Base-by-base conservation (phyloP, 1,284 basidiomycete genomes). In the Pseudozyma pruni region DNA sequence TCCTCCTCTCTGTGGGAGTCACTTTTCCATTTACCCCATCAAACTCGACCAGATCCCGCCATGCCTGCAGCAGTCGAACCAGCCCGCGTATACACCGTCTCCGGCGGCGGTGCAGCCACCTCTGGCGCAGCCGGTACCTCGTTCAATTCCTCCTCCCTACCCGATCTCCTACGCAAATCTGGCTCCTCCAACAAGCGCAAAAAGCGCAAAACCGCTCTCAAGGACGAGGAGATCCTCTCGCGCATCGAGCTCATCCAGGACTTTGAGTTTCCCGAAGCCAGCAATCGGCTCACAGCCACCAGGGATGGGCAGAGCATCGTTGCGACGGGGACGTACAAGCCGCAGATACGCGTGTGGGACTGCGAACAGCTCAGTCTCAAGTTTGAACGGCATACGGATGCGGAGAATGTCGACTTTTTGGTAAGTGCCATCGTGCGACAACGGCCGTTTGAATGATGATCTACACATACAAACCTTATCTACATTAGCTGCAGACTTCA, bases 241-340 rank as follows among this genome's bases (percentile, higher is more conserved):
- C 74, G 74, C 37, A 80, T 80, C 64, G 73, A 79, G 55, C 66
- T 81, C 49, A 76, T 83, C 41, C 78, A 93, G 96, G 91, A 95
- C 70, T 96, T 98, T 82, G 92, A 94, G 77, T 98, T 99, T 72
- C 94, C 96, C 9, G 93, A 97, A 81, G 94, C 94, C 11, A 93
- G 92, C 80, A 95, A 93, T 83, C 89, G 89, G 78, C 87, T 99
- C 77, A 92, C 89, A 83, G 91, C 91, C 7, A 98, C 94, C 2
- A 86, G 89, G 34, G 95, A 98, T 83, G 95, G 96, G 3, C 89
- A 91, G 73, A 90, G 94, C 87, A 90, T 90, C 13, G 87, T 98
- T 57, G 95, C 93, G 0, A 98, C 95, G 9, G 96, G 96, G 19
- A 93, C 92, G 2, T 99, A 99, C 85, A 99, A 99, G 84, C 96